Percentiles rank a stretch among this genome's conserved stretches.
Evolutionary conservation across 2,329 filamentous ascomycete genomes (phyloP).

Genomic region (Clonostachys sp.): DNA sequence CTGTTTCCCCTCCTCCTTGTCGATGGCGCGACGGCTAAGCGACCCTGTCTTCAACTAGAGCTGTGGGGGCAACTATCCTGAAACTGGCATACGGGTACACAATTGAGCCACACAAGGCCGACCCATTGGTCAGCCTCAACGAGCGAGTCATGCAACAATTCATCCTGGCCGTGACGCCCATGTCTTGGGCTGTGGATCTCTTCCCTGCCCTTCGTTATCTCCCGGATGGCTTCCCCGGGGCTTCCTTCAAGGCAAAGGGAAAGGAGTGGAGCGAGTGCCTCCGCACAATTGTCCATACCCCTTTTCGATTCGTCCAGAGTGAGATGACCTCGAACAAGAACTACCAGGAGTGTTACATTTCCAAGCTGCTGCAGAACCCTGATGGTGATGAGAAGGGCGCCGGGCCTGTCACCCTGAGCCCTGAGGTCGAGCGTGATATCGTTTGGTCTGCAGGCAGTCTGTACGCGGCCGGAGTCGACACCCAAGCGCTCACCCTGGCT

Average conservation of each 20-base stretch:
- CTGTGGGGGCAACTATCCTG: constrained; percentile 9
- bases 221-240: constrained; percentile 11
- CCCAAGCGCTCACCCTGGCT: constrained; percentile 6
- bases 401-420: constrained; percentile 4
- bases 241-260: constrained; percentile 10
- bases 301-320: constrained; percentile 10
- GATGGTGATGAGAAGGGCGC: background rate
- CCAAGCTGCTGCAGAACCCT: constrained; percentile 3
- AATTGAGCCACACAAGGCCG: constrained; percentile 8
- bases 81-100: constrained; percentile 12
- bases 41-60: constrained; percentile 5
- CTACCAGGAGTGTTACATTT: constrained; percentile 7
- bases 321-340: constrained; percentile 5
- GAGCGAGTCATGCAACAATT: constrained; percentile 12
- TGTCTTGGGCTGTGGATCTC: constrained; percentile 14
- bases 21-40: background rate
- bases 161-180: constrained; percentile 8
- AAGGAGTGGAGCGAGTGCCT: constrained; percentile 9
- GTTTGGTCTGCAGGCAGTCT: constrained; percentile 7
- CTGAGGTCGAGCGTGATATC: constrained; percentile 5
- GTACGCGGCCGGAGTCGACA: constrained; percentile 11
- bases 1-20: background rate
- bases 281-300: constrained; percentile 7
- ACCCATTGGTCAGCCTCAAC: constrained; percentile 11
- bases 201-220: constrained; percentile 12